These are phyloP conservation scores for Guadua angustifolia DNA, from an alignment of 176 grass and related monocot genomes.

Conservation along the genomic window DNA sequence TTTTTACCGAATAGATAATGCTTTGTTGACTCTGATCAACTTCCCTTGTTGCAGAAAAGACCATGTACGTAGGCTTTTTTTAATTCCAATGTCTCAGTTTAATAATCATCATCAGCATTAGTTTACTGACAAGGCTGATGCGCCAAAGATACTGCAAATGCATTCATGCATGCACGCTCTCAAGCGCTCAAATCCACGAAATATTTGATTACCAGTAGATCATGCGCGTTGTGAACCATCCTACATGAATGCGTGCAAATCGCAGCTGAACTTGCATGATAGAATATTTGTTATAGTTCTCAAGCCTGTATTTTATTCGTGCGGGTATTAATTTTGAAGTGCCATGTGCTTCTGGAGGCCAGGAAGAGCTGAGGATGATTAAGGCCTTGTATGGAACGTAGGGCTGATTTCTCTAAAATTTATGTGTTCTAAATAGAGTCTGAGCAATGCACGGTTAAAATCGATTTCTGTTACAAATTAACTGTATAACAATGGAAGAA, in stretches of 20 bases:
- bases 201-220: constrained; percentile 42
- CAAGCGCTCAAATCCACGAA: constrained; percentile 37
- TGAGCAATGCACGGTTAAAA: too few relatives aligned
- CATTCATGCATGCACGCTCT: neutral
- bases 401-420: too few relatives aligned
- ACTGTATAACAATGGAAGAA: too few relatives aligned
- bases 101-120: constrained; percentile 10
- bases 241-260: constrained; percentile 21
- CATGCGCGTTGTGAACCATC: neutral
- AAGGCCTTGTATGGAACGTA: too few relatives aligned
- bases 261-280: neutral
- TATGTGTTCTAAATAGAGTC: too few relatives aligned
- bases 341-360: constrained; percentile 19
- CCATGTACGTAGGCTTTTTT: constrained; percentile 11
- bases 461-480: too few relatives aligned
- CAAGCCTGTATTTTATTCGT: neutral
- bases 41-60: constrained; percentile 45
- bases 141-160: neutral
- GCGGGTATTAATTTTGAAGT: neutral
- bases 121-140: constrained; percentile 32
- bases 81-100: neutral
- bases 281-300: neutral
- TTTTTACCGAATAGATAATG: constrained; percentile 32
- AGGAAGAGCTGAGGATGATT: neutral
- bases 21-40: constrained; percentile 25